These are phyloP conservation scores for Pseudoturritis turrita DNA, from an alignment of 345 rosid species.

Conservation along the genomic window DNA sequence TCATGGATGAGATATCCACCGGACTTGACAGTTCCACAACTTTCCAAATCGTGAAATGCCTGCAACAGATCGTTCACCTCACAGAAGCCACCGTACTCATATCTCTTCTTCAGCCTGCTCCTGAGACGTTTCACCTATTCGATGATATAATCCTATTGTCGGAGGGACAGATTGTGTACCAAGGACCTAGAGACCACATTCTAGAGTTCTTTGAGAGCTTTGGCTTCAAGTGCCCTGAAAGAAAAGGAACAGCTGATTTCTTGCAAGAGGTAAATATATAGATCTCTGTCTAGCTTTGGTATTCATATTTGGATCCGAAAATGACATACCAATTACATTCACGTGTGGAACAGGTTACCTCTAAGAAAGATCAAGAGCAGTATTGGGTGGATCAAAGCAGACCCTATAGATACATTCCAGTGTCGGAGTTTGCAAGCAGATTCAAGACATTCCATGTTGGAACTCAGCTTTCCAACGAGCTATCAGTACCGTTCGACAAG, in stretches of 20 bases:
- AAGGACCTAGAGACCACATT: constrained; percentile 64
- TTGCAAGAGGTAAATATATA: constrained; percentile 62
- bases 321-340: neutral
- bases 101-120: constrained; percentile 81
- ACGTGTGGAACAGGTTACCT: constrained; percentile 54
- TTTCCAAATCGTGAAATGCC: constrained; percentile 69
- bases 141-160: constrained; percentile 67
- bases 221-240: constrained; percentile 66
- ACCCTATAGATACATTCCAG: constrained; percentile 54
- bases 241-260: constrained; percentile 84
- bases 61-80: constrained; percentile 76
- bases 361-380: constrained; percentile 77
- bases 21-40: constrained; percentile 83
- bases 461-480: constrained; percentile 36
- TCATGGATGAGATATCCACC: constrained; percentile 88
- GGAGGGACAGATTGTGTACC: constrained; percentile 66
- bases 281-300: neutral
- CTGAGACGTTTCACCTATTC: constrained; percentile 74
- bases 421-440: constrained; percentile 45
- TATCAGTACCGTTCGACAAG: constrained; percentile 54
- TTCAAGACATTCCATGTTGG: constrained; percentile 72
- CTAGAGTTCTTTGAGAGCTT: constrained; percentile 57
- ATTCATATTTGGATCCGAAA: neutral
- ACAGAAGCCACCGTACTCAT: constrained; percentile 59
- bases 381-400: constrained; percentile 55